Evolutionary conservation across 192 early-diverging fungal genomes (phyloP).

Genomic region (Coemansia sp.): DNA sequence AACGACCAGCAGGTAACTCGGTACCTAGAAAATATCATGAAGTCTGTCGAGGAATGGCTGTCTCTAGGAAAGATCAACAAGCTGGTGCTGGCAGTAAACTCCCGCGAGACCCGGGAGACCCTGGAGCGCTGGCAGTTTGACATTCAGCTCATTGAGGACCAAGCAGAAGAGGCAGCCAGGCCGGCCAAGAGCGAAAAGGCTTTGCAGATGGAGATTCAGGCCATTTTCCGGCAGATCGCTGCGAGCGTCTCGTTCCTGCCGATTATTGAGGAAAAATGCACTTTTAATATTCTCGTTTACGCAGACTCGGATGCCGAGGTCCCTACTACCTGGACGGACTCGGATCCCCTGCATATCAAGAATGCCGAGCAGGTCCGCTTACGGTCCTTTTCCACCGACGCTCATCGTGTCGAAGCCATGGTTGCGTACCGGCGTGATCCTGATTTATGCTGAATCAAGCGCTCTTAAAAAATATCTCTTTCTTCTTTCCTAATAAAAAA

Average conservation of each 20-base stretch:
- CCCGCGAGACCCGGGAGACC: conserved; percentile 77
- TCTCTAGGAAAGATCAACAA: conserved; percentile 70
- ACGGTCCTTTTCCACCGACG: conserved; percentile 77
- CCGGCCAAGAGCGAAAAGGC: conserved; percentile 50
- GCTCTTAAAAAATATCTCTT: not conserved
- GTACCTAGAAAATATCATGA: conserved; percentile 75
- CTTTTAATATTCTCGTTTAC: conserved; percentile 89
- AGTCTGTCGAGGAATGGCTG: conserved; percentile 83
- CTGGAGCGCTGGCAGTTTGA: conserved; percentile 96
- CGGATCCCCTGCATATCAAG: conserved; percentile 72
- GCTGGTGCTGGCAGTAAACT: conserved; percentile 83
- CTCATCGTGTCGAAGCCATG: conserved; percentile 80
- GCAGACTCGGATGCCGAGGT: conserved; percentile 83
- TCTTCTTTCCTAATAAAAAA: conserved; percentile 6
- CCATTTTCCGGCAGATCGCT: conserved; percentile 88
- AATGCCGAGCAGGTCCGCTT: conserved; percentile 84
- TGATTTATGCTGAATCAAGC: conserved; percentile 44
- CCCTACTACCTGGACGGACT: conserved; percentile 82
- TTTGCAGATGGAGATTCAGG: conserved; percentile 71
- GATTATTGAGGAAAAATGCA: conserved; percentile 82
- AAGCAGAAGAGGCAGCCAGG: conserved; percentile 13
- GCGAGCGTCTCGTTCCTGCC: conserved; percentile 89
- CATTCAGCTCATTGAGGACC: conserved; percentile 59
- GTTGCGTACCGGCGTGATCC: conserved; percentile 78
- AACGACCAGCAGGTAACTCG: conserved; percentile 66